These are phyloP conservation scores for Solanum dulcamara DNA, from an alignment of 257 asterid genomes.

Conservation along the genomic window DNA sequence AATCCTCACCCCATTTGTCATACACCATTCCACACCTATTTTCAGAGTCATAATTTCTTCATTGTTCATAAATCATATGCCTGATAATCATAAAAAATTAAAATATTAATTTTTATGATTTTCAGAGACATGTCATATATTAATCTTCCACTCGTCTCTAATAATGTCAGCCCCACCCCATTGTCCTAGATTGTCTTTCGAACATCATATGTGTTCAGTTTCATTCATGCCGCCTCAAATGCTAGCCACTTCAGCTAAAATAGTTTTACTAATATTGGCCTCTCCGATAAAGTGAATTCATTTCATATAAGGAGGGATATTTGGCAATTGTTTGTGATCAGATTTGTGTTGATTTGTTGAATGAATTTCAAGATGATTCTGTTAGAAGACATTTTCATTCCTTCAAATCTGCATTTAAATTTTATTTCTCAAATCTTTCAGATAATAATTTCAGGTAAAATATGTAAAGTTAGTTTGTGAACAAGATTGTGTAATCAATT, in stretches of 20 bases:
- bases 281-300: background rate
- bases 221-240: background rate
- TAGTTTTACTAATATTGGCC: background rate
- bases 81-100: too few relatives aligned
- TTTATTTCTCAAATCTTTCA: too few relatives aligned
- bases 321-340: too few relatives aligned
- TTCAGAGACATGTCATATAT: background rate
- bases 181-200: background rate
- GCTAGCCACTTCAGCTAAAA: background rate
- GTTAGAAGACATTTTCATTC: background rate
- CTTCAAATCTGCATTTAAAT: too few relatives aligned
- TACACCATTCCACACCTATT: background rate
- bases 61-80: background rate
- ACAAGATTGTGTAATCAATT: background rate
- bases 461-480: background rate
- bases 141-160: background rate
- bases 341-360: background rate
- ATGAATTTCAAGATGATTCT: too few relatives aligned
- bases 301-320: background rate
- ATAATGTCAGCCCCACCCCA: background rate
- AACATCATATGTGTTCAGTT: background rate
- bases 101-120: too few relatives aligned
- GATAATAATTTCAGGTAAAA: too few relatives aligned
- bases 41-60: background rate
- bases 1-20: background rate